Conservation (phyloP, 1,284 basidiomycete species). For the Ceratobasidium theobromae region DNA sequence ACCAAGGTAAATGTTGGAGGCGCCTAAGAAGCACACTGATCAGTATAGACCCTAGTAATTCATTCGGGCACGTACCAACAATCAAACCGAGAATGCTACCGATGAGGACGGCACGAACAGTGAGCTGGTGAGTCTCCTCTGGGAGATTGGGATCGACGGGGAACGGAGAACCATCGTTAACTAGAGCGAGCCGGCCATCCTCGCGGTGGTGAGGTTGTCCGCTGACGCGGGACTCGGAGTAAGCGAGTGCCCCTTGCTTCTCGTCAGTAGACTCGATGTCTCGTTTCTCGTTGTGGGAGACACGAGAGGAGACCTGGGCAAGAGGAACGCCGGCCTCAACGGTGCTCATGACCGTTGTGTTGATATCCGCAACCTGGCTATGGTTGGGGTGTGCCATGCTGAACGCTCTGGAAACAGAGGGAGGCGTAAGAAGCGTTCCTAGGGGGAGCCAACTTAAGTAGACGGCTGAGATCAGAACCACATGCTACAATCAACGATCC, state of each 20-base stretch:
- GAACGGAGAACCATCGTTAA: conserved; percentile 47
- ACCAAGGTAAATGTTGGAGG: conserved; percentile 68
- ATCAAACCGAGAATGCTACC: conserved; percentile 62
- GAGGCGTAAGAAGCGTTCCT: neutral
- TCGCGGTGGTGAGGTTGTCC: neutral
- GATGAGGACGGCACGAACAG: conserved; percentile 59
- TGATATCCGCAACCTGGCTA: conserved; percentile 18
- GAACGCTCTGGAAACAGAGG: conserved; percentile 20
- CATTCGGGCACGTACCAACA: conserved; percentile 42
- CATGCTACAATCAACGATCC: no score
- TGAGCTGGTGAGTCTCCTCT: conserved; percentile 58
- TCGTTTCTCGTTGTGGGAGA: conserved; percentile 20
- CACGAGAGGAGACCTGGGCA: conserved; percentile 22
- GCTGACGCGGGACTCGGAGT: conserved; percentile 8
- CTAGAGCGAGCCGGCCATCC: conserved; percentile 12
- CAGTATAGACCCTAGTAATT: conserved; percentile 37
- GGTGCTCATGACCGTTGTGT: conserved; percentile 27
- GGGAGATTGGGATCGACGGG: conserved; percentile 54
- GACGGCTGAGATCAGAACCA: no score
- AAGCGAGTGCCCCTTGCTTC: conserved; percentile 21
- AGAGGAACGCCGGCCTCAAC: conserved; percentile 28
- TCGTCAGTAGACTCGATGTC: conserved; percentile 17
- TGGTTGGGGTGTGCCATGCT: conserved; percentile 14
- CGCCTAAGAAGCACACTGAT: no score
- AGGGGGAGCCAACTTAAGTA: no score